Base-by-base conservation (phyloP, 2,329 filamentous ascomycete species). In the Colletotrichum tanaceti region DNA sequence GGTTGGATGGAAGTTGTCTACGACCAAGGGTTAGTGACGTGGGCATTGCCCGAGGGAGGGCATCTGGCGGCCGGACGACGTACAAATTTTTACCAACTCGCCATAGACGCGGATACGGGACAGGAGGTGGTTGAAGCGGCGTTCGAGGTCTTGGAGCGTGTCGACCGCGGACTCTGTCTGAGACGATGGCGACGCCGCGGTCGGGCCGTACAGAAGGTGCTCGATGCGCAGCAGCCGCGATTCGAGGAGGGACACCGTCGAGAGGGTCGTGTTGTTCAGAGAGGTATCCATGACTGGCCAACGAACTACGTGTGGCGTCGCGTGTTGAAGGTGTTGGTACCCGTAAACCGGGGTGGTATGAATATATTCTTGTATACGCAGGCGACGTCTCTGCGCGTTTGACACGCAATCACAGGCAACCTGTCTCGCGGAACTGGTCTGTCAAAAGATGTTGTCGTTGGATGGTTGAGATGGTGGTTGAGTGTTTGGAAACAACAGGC, bases 11-110 rank as follows among this genome's bases (percentile, higher is more conserved):
- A 81, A 76, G 71, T 83, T 84, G 74, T 89, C 87, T 89, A 60
- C 35, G 41, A 7, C 57, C 41, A 1, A 1, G 32, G 46, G 32
- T 54, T 63, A 57, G 39, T 7, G 39, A 22, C 39, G 3, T 44
- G 13, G n/a, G n/a, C 32, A 43, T 1, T 1, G 20, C 18, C 18
- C 1, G 53, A n/a, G 16, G 24, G 3, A 20, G 13, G 13, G 18
- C 10, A 5, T 2, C 24, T 4, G 4, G 3, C 4, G 2, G 28
- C 6, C 16, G 13, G 24, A 6, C 24, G 24, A 75, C 86, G 24
- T 82, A 89, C 88, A 88, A 32, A 90, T 87, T 73, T 85, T 86
- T 44, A 90, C 79, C 7, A 90, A 80, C 72, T 90, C 87, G 35
- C 81, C 83, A 71, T 89, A 89, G 63, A 87, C 86, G 58, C 86